Evolutionary conservation across 306 rosid species (phyloP).

Genomic region (Arachis stenosperma): DNA sequence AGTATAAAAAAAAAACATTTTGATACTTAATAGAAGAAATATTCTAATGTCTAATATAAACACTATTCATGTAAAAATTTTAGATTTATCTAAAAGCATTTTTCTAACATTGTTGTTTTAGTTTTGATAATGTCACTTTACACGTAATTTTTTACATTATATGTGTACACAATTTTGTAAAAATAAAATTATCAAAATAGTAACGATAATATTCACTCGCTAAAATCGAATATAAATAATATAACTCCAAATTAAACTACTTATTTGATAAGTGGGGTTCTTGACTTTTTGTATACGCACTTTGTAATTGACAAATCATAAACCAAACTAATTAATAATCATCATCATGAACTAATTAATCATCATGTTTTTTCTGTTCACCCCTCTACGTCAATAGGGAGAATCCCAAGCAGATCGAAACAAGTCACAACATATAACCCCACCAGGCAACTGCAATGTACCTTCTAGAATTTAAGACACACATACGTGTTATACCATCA

Average conservation of each 20-base stretch:
- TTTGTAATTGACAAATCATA: conserved; percentile 25
- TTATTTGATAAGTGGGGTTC: conserved; percentile 23
- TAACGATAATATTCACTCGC: too few relatives aligned
- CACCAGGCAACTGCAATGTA: conserved; percentile 3
- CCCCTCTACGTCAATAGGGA: not conserved
- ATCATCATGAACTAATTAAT: not conserved
- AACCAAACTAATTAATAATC: conserved; percentile 9
- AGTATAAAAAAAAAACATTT: too few relatives aligned
- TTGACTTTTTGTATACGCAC: not conserved
- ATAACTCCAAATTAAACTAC: not conserved
- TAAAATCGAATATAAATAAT: too few relatives aligned
- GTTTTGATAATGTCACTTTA: too few relatives aligned
- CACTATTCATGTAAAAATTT: too few relatives aligned
- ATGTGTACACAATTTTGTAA: too few relatives aligned
- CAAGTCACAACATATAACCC: not conserved
- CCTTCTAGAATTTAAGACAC: conserved; percentile 36
- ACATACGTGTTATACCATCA: not conserved
- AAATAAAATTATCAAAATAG: too few relatives aligned
- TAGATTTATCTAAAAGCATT: too few relatives aligned
- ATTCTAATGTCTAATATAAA: too few relatives aligned
- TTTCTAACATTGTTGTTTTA: too few relatives aligned
- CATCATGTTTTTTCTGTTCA: conserved; percentile 5
- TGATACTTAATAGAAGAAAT: too few relatives aligned
- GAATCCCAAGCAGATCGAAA: conserved; percentile 1
- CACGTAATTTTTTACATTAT: too few relatives aligned